A percentile compares a stretch with the other conserved stretches of the same genome.
Evolutionary conservation across 495 filamentous ascomycete species (phyloP).

Genomic region (Trichocladium uniseriatum): DNA sequence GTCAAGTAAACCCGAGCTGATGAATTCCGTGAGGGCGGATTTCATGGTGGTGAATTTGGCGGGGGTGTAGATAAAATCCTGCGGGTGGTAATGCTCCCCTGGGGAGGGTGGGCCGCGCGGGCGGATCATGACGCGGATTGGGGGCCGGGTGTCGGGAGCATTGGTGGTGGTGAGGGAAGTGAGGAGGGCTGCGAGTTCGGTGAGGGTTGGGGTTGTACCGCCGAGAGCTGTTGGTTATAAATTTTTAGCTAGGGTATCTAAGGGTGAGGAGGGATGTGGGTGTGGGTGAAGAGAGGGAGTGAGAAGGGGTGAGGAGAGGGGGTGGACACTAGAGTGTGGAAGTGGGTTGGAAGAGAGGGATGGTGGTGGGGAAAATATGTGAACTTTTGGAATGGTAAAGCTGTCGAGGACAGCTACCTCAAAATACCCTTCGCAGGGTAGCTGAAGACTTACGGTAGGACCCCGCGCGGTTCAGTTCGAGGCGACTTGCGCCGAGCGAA

Average conservation of each 20-base stretch:
- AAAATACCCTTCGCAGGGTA: too few species aligned
- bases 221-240: slow-evolving; percentile 16
- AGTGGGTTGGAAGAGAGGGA: too few species aligned
- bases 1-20: slow-evolving; percentile 14
- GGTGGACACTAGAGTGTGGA: background rate
- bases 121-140: slow-evolving; percentile 39
- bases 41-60: slow-evolving; percentile 27
- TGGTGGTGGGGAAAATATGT: too few species aligned
- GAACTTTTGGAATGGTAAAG: too few species aligned
- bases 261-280: background rate
- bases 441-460: slow-evolving; percentile 33
- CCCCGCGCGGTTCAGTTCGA: slow-evolving; percentile 33
- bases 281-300: background rate
- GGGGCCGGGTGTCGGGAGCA: slow-evolving; percentile 8
- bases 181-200: slow-evolving; percentile 13
- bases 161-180: slow-evolving; percentile 6
- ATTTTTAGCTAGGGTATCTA: background rate
- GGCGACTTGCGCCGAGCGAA: slow-evolving; percentile 23
- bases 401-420: too few species aligned
- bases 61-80: slow-evolving; percentile 35
- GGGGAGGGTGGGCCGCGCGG: slow-evolving; percentile 25
- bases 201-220: slow-evolving; percentile 30
- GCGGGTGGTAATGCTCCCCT: background rate
- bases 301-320: background rate
- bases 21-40: slow-evolving; percentile 22